Base-by-base conservation (phyloP, 2,329 filamentous ascomycete species). In the Exophiala calicioides region DNA sequence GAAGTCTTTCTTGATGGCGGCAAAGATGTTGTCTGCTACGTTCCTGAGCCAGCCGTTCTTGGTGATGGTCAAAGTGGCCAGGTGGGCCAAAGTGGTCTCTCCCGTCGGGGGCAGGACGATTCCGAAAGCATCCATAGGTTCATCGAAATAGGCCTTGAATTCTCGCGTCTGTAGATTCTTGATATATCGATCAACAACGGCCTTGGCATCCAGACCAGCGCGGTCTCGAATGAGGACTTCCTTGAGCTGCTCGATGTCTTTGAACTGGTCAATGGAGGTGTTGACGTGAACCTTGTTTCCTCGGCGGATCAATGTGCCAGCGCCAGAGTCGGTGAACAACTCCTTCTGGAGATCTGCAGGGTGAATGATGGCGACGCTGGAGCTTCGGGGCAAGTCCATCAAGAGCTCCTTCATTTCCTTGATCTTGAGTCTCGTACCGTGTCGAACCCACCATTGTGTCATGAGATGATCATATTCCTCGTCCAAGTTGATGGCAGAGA, bases 301-400 rank as follows among this genome's bases (percentile, higher is more conserved):
- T 30, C 91, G 82, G 58, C 90, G 84, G 62, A 97, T 95, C 51
- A 97, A 75, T 24, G 91, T 97, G 50, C 93, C 91, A 37, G 90
- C 91, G 57, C 93, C 91, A 8, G 89, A 93, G 69, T 97, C 90
- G 12, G 91, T 97, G 70, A 97, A 96, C 4, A 97, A 75, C 68
- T 98, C 93, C 73, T 94, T 95, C 71, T 97, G 90, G 32, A 98
- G 78, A 67, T 95, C 90, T 56, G 88, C 90, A 2, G 93, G 91
- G 70, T 97, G 90, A 60, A 97, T 98, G 62, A 98, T 97, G 52
- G 93, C 93, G 38, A 98, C 91, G 60, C 88, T 95, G 13, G 91
- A 96, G 46, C 88, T 91, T 60, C 88, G 85, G 40, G 93, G 93
- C 13, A 98, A 81, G 38, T 87, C 85, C 59, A 89, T 88, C 41